Base-by-base conservation (phyloP, 2,329 filamentous ascomycete species). In the Colletotrichum sp. region DNA sequence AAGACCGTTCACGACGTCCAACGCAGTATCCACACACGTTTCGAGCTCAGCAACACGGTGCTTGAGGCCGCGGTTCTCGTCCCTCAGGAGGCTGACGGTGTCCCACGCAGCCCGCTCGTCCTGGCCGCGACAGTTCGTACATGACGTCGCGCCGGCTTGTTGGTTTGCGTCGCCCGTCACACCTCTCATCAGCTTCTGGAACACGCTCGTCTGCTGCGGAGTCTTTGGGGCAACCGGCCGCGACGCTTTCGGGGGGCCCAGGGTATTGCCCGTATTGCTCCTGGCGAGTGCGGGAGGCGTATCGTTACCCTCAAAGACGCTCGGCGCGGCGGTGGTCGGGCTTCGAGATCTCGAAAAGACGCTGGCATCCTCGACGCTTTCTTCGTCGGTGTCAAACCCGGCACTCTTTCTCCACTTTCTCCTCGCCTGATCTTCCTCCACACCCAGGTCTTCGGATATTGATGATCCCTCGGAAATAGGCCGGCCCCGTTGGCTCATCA, bases 1-100 rank as follows among this genome's bases (percentile, higher is more conserved):
- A 72, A 92, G 82, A 8, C 90, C 90, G 63, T 90, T 90, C n/a
- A 92, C 90, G 64, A 86, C 84, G 79, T 93, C 91, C 71, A 94
- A 82, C 3, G 91, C 92, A 8, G 89, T 88, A 43, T 93, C 92
- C 7, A 94, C 89, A 6, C 88, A 91, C 4, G 84, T 86, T 83
- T 94, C 92, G 5, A 94, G 82, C 78, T 91, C 86, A 21, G 88
- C 87, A 5, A 94, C 90, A 24, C 91, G 85, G 52, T 87, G 86
- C 85, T 93, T 93, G 66, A 94, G 82, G 10, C 88, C 87, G 79
- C 86, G 89, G 78, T 94, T 94, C 85, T 94, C 92, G 63, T 91
- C 90, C 52, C 90, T 86, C 74, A 93, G 83, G 63, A 93, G 77
- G 68, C 88, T 87, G n/a, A 92, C 92, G 6, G 92, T 92, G 79